Evolutionary conservation across 2,329 filamentous ascomycete species (phyloP), one percentile per base, ranked within the genome.

Genomic region (Thelonectria discophora): DNA sequence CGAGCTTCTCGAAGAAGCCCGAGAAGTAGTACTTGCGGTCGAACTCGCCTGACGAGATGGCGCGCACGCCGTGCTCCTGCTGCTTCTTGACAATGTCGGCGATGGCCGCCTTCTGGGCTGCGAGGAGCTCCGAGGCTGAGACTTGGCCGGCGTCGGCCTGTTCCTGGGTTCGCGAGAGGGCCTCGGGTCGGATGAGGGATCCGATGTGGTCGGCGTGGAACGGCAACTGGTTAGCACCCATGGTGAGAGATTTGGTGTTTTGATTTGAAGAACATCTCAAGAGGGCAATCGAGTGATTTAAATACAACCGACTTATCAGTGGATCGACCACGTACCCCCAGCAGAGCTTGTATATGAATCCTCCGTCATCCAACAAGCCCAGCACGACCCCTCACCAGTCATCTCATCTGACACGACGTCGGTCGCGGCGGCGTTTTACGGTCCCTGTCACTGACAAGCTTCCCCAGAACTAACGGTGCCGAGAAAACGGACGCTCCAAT

Each of bases 121-220:
- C 78, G 30, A 77, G 78, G 40, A 91, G 82, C 70, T 85, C 80
- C 15, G 72, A 71, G 6, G 64, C 32, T 1, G 73, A 70, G 60
- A 72, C 66, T 81, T 61, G 82, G 76, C 73, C 84, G 74, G 66
- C 82, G 79, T 75, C 90, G 82, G 75, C 74, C n/a, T 73, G 64
- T 10, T 69, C 64, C 60, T 78, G 74, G 49, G 85, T 84, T 48
- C 86, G 80, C 13, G 90, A 80, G 24, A 92, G 83, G 53, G 83
- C 77, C 54, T 86, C 76, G 1, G 90, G 89, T 32, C 90, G 87
- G 60, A 92, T 84, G 32, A 92, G 81, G 13, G 89, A 91, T 51
- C 90, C 90, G 63, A 91, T 83, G 67, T 92, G 90, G 77, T 92
- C 90, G 62, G 89, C 88, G 72, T 90, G 84, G 77, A 90, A 92